phyloP scores from a whole-genome alignment of 768 basidiomycete species.

The Rhizopogon vesiculosus region DNA sequence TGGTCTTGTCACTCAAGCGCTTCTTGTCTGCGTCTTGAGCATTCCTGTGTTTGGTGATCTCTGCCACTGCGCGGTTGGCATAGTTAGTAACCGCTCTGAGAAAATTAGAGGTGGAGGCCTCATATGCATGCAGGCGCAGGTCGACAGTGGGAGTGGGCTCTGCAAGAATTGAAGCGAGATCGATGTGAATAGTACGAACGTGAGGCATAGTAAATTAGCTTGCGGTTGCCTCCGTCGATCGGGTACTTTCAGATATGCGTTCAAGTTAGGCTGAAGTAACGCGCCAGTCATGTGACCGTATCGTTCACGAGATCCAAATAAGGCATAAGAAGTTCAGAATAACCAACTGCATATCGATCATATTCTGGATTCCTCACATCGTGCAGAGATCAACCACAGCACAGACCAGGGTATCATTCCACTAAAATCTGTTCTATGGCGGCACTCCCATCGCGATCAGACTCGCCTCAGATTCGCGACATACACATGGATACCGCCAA shows the following conservation, averaged over 20 bases:
- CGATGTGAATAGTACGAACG: conserved; percentile 40
- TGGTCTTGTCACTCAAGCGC: conserved; percentile 53
- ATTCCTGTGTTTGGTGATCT: conserved; percentile 63
- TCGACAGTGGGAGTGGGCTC: conserved; percentile 59
- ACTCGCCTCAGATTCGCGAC: conserved; percentile 38
- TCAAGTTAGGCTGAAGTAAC: not conserved
- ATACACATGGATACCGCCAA: conserved; percentile 81
- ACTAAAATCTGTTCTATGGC: not conserved
- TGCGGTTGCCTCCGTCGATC: no score
- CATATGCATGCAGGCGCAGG: conserved; percentile 54
- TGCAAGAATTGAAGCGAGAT: conserved; percentile 54
- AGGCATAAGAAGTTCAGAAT: not conserved
- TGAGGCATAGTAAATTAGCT: not conserved
- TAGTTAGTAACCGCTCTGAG: conserved; percentile 68
- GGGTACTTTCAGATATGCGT: not conserved
- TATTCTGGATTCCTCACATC: not conserved
- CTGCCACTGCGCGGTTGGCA: conserved; percentile 64
- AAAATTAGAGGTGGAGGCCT: conserved; percentile 66
- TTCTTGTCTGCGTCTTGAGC: conserved; percentile 61
- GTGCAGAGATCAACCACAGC: not conserved
- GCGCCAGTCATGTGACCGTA: conserved; percentile 20
- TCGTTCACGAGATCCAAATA: conserved; percentile 2
- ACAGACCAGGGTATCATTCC: not conserved
- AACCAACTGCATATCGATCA: not conserved
- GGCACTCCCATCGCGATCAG: not conserved